A percentile compares a stretch with the other conserved stretches of the same genome.
These are phyloP conservation scores for Casaregolazyma lundiana DNA, from an alignment of 1,139 yeast genomes.

Conservation along the genomic window DNA sequence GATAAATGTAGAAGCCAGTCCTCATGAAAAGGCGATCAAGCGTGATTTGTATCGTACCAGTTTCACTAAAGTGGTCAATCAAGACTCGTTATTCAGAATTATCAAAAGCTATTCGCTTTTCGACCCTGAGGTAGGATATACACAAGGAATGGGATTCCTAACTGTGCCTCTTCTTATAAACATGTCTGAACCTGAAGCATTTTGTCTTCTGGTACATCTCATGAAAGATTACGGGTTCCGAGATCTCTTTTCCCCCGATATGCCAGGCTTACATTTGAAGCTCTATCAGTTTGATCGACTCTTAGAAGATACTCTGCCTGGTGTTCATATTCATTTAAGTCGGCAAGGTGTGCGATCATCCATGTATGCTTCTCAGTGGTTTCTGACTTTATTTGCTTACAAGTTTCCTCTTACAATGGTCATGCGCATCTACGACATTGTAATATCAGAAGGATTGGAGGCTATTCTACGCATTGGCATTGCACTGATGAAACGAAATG, in stretches of 20 bases:
- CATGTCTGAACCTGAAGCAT: conserved; percentile 78
- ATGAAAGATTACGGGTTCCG: conserved; percentile 83
- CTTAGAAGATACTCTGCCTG: conserved; percentile 64
- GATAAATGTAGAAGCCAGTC: conserved; percentile 49
- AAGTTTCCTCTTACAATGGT: conserved; percentile 85
- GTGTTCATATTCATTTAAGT: conserved; percentile 65
- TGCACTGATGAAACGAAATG: conserved; percentile 68
- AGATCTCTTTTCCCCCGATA: conserved; percentile 73
- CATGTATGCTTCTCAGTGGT: conserved; percentile 97
- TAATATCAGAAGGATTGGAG: conserved; percentile 85
- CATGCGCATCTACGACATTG: conserved; percentile 74
- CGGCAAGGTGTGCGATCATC: conserved; percentile 84
- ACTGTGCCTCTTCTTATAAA: conserved; percentile 80
- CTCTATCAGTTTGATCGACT: conserved; percentile 86
- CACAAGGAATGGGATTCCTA: conserved; percentile 95
- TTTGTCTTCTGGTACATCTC: conserved; percentile 70
- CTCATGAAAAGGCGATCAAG: conserved; percentile 71
- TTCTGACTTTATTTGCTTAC: conserved; percentile 88
- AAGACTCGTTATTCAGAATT: conserved; percentile 62
- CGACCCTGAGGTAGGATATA: conserved; percentile 93
- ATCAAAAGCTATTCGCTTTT: conserved; percentile 79
- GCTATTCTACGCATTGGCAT: conserved; percentile 76
- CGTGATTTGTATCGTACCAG: conserved; percentile 83
- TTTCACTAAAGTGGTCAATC: conserved; percentile 52
- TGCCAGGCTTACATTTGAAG: conserved; percentile 86